Evolutionary conservation across 2,329 filamentous ascomycete genomes (phyloP).

Genomic region (Fusarium floridanum): DNA sequence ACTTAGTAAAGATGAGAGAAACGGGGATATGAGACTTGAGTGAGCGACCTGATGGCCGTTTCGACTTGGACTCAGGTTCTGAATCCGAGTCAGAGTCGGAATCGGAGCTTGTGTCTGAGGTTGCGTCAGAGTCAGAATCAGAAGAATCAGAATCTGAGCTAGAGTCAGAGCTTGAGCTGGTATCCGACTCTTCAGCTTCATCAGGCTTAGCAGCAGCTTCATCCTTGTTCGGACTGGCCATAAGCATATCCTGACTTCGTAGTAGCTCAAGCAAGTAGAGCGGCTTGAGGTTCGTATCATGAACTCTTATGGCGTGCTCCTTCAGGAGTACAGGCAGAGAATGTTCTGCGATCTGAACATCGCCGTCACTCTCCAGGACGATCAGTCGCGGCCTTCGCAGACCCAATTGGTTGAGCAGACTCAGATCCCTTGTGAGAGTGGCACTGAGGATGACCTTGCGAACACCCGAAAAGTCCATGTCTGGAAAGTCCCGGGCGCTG

Average conservation of each 20-base stretch:
- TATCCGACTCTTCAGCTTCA: conserved; percentile 55
- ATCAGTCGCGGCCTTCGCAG: conserved; percentile 82
- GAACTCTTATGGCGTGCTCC: conserved; percentile 77
- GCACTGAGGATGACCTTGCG: conserved; percentile 91
- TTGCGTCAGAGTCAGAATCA: conserved; percentile 48
- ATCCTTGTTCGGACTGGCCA: conserved; percentile 27
- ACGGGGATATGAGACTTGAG: conserved; percentile 53
- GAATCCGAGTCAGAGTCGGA: conserved; percentile 45
- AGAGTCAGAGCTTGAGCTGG: conserved; percentile 42
- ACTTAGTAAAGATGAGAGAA: conserved; percentile 89
- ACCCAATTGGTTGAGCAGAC: conserved; percentile 79
- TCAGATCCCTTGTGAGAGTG: conserved; percentile 90
- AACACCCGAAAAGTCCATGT: conserved; percentile 67
- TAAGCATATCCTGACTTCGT: conserved; percentile 64
- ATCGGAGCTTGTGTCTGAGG: conserved; percentile 46
- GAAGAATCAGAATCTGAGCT: conserved; percentile 50
- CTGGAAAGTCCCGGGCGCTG: conserved; percentile 66
- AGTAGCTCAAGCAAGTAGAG: conserved; percentile 87
- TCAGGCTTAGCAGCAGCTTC: conserved; percentile 31
- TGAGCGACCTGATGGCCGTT: conserved; percentile 21
- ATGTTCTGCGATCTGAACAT: conserved; percentile 61
- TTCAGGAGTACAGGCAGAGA: conserved; percentile 72
- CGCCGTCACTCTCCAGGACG: conserved; percentile 72
- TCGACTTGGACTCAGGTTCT: conserved; percentile 43
- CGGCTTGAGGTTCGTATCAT: conserved; percentile 80